Evolutionary conservation across 2,329 filamentous ascomycete genomes (phyloP).

Genomic region (Nigrograna mackinnonii): DNA sequence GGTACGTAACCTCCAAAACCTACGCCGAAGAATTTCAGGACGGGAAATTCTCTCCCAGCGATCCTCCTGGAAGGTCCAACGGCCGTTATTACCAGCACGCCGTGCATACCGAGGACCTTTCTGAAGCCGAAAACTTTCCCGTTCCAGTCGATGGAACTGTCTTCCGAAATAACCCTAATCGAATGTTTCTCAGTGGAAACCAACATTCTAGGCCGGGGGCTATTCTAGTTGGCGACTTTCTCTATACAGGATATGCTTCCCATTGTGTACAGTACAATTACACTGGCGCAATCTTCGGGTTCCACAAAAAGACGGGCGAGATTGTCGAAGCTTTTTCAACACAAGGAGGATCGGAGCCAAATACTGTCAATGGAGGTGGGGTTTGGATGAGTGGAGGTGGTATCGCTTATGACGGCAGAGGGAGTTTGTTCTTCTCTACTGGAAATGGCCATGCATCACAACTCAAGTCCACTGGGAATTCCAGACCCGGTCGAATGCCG

Average conservation of each 20-base stretch:
- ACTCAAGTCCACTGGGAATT: slow-evolving; percentile 40
- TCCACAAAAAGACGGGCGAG: slow-evolving; percentile 50
- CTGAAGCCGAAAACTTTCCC: slow-evolving; percentile 47
- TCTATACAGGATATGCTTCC: slow-evolving; percentile 56
- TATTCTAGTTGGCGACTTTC: slow-evolving; percentile 50
- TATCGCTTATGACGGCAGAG: slow-evolving; percentile 50
- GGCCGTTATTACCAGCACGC: slow-evolving; percentile 53
- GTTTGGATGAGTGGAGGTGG: slow-evolving; percentile 57
- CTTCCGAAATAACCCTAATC: slow-evolving; percentile 50
- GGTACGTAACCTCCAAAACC: slow-evolving; percentile 55
- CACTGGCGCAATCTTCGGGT: slow-evolving; percentile 55
- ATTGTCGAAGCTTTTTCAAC: slow-evolving; percentile 50
- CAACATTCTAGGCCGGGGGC: slow-evolving; percentile 53
- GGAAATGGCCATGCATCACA: slow-evolving; percentile 56
- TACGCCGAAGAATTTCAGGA: slow-evolving; percentile 46
- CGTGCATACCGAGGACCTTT: slow-evolving; percentile 50
- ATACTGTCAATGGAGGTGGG: slow-evolving; percentile 46
- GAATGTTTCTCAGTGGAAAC: slow-evolving; percentile 53
- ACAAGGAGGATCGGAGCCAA: slow-evolving; percentile 47
- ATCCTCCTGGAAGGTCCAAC: slow-evolving; percentile 43
- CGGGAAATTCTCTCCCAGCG: slow-evolving; percentile 16
- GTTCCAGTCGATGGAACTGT: slow-evolving; percentile 47
- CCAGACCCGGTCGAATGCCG: slow-evolving; percentile 49
- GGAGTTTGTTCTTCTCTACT: slow-evolving; percentile 52
- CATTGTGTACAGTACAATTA: slow-evolving; percentile 58